Percentiles rank a stretch among this genome's conserved stretches.
These are phyloP conservation scores for Dendrobium catenatum DNA, from an alignment of 106 monocot genomes.

Conservation along the genomic window DNA sequence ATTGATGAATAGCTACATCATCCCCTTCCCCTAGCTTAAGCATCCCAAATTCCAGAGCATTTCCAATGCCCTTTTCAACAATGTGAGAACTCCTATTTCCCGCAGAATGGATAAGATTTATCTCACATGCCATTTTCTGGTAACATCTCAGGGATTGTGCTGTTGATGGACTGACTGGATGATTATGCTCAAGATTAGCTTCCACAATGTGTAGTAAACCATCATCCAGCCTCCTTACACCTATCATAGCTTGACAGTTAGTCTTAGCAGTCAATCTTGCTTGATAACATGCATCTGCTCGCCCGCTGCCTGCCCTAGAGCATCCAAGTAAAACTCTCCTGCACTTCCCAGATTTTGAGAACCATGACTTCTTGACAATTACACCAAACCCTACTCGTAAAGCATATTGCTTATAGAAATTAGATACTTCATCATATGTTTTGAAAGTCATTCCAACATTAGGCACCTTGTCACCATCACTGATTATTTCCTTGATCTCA, in stretches of 20 bases:
- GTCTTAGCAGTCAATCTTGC: constrained; percentile 13
- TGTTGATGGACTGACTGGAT: constrained; percentile 11
- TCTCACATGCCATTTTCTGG: not conserved
- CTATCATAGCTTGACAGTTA: constrained; percentile 16
- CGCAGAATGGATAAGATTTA: not conserved
- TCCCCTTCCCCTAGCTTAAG: constrained; percentile 19
- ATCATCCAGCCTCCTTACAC: constrained; percentile 5
- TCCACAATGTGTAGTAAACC: constrained; percentile 13
- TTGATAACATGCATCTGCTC: not conserved
- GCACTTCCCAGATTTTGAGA: constrained; percentile 8
- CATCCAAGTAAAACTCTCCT: constrained; percentile 2
- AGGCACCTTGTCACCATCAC: constrained; percentile 12
- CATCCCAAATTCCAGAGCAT: not conserved
- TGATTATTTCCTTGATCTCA: constrained; percentile 19
- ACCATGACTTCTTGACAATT: not conserved
- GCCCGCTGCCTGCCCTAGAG: constrained; percentile 4
- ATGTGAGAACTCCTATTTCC: not conserved
- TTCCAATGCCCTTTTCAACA: constrained; percentile 4
- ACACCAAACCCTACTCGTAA: constrained; percentile 12
- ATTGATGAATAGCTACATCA: constrained; percentile 13
- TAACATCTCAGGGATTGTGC: not conserved
- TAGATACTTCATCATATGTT: constrained; percentile 11
- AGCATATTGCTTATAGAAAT: constrained; percentile 20
- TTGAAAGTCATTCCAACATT: constrained; percentile 14
- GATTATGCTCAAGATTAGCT: constrained; percentile 23